Evolutionary conservation across 768 basidiomycete species (phyloP).

Genomic region (Cyathus striatus): DNA sequence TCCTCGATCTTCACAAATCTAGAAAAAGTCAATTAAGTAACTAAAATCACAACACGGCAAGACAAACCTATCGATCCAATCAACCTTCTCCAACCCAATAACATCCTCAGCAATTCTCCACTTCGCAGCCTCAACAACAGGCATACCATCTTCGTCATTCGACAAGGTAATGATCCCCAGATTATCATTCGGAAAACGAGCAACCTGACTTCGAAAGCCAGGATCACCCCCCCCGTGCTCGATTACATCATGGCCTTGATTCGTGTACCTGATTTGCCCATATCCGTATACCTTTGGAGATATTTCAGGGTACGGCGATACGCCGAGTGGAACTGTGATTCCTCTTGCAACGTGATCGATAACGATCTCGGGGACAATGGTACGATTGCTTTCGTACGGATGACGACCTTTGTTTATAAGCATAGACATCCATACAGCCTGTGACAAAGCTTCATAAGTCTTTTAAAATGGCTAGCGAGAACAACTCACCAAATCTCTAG

Average conservation of each 20-base stretch:
- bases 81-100: constrained; percentile 23
- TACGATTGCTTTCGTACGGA: constrained; percentile 29
- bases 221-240: constrained; percentile 39
- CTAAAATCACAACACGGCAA: too few relatives aligned
- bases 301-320: constrained; percentile 29
- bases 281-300: constrained; percentile 33
- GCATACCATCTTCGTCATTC: constrained; percentile 31
- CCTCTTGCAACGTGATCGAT: constrained; percentile 31
- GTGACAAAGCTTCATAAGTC: not conserved
- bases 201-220: constrained; percentile 24
- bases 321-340: constrained; percentile 24
- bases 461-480: not conserved
- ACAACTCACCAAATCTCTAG: constrained; percentile 30
- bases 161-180: constrained; percentile 33
- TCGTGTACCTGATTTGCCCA: constrained; percentile 32
- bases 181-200: constrained; percentile 29
- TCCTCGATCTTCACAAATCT: constrained; percentile 22
- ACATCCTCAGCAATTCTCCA: constrained; percentile 32
- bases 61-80: constrained; percentile 32
- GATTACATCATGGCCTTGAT: constrained; percentile 35
- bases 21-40: not conserved
- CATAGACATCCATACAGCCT: constrained; percentile 33
- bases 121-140: constrained; percentile 29
- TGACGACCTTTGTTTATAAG: constrained; percentile 33
- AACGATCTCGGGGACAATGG: constrained; percentile 27